phyloP scores from a whole-genome alignment of 345 rosid genomes.

The Eucalyptus sideroxylon region DNA sequence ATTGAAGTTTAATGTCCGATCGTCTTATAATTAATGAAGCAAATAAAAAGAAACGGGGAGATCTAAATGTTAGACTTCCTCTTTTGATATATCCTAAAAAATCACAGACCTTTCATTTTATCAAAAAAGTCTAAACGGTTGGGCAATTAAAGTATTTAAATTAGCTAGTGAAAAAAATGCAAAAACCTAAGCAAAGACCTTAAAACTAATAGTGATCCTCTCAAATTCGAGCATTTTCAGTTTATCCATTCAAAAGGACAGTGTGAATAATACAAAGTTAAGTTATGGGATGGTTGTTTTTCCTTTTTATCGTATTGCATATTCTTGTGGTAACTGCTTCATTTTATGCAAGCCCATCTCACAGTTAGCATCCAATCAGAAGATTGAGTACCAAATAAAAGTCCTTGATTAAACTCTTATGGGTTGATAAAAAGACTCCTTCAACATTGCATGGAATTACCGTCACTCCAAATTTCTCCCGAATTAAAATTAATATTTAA shows the following conservation, averaged over 20 bases:
- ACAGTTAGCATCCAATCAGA: background rate
- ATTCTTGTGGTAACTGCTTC: background rate
- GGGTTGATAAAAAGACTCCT: background rate
- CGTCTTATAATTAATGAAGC: background rate
- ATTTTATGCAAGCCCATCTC: background rate
- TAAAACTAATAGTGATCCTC: background rate
- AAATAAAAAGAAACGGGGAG: background rate
- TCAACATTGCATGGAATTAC: background rate
- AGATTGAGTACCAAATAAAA: background rate
- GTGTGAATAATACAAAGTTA: background rate
- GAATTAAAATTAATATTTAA: background rate
- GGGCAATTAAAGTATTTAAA: background rate
- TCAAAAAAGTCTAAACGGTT: background rate
- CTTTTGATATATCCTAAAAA: background rate
- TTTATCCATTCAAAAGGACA: background rate
- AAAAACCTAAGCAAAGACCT: background rate
- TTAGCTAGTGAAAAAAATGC: background rate
- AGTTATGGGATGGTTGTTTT: background rate
- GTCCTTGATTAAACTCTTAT: background rate
- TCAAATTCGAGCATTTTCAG: background rate
- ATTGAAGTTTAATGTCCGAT: background rate
- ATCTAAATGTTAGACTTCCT: background rate
- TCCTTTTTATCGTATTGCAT: no score
- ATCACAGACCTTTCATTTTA: background rate
- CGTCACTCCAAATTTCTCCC: background rate